Conservation (phyloP, 2,329 filamentous ascomycete species). For the Trichoderma brevicompactum region DNA sequence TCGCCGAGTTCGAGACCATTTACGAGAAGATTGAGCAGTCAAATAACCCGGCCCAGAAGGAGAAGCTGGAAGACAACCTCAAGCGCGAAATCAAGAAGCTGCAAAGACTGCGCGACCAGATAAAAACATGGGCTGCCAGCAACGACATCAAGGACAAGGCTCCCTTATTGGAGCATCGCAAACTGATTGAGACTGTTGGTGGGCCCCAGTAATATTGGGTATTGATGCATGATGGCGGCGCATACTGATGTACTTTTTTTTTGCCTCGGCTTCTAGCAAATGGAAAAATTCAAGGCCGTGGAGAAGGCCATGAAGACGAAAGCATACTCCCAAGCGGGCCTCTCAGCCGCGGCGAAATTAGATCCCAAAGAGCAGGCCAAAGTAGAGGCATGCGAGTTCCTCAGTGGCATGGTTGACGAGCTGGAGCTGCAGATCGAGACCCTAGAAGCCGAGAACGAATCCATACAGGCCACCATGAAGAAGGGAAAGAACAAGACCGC, state of each 20-base stretch:
- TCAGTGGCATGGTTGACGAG: conserved; percentile 86
- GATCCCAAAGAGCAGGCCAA: conserved; percentile 99
- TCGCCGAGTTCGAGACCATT: conserved; percentile 88
- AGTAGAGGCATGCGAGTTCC: conserved; percentile 82
- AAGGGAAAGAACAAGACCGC: conserved; percentile 86
- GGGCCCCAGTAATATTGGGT: conserved; percentile 28
- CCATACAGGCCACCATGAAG: conserved; percentile 85
- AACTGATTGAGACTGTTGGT: conserved; percentile 94
- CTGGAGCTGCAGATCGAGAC: conserved; percentile 92
- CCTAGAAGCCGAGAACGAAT: conserved; percentile 87
- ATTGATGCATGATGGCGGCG: conserved; percentile 23
- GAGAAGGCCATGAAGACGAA: conserved; percentile 99
- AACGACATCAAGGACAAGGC: conserved; percentile 99
- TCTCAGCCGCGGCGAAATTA: conserved; percentile 87
- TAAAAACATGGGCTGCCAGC: conserved; percentile 98
- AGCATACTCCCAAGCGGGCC: conserved; percentile 96
- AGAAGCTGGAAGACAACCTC: conserved; percentile 96
- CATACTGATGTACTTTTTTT: conserved; percentile 15
- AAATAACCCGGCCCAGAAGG: conserved; percentile 91
- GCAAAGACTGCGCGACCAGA: conserved; percentile 94
- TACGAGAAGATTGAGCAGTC: conserved; percentile 98
- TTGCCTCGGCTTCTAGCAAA: conserved; percentile 67
- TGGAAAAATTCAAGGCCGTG: conserved; percentile 99
- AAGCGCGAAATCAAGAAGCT: conserved; percentile 99
- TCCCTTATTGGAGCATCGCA: conserved; percentile 89